Conservation (phyloP, 495 filamentous ascomycete species). For the Penicillium roqueforti region DNA sequence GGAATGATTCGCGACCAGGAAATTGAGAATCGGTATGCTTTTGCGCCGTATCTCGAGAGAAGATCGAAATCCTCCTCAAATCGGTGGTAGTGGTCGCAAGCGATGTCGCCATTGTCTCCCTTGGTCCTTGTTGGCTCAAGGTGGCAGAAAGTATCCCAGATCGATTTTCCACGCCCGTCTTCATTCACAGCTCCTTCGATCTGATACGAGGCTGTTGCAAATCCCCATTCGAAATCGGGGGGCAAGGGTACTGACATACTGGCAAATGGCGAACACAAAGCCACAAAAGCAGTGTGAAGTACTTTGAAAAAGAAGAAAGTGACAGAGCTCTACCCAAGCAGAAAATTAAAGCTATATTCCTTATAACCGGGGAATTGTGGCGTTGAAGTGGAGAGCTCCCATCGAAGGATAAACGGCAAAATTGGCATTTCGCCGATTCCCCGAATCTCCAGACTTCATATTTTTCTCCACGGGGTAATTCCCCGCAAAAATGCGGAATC, state of each 20-base stretch:
- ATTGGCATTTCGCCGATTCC: constrained; percentile 6
- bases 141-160: constrained; percentile 69
- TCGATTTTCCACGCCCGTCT: constrained; percentile 62
- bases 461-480: constrained; percentile 11
- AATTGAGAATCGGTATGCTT: constrained; percentile 64
- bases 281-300: too few species aligned
- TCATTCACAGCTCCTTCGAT: constrained; percentile 60
- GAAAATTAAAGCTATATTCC: background rate
- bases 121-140: constrained; percentile 55
- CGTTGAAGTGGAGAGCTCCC: background rate
- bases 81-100: constrained; percentile 67
- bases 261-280: background rate
- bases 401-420: background rate
- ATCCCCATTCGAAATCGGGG: constrained; percentile 67
- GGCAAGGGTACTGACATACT: background rate
- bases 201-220: constrained; percentile 72
- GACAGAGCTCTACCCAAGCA: background rate
- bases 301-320: too few species aligned
- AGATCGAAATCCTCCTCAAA: constrained; percentile 62
- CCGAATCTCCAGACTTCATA: constrained; percentile 8
- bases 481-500: background rate
- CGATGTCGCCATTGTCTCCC: constrained; percentile 56
- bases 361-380: constrained; percentile 2
- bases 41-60: constrained; percentile 55
- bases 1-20: constrained; percentile 68